Conservation (phyloP, 2,329 filamentous ascomycete genomes). For the Delphinella strobiligena region DNA sequence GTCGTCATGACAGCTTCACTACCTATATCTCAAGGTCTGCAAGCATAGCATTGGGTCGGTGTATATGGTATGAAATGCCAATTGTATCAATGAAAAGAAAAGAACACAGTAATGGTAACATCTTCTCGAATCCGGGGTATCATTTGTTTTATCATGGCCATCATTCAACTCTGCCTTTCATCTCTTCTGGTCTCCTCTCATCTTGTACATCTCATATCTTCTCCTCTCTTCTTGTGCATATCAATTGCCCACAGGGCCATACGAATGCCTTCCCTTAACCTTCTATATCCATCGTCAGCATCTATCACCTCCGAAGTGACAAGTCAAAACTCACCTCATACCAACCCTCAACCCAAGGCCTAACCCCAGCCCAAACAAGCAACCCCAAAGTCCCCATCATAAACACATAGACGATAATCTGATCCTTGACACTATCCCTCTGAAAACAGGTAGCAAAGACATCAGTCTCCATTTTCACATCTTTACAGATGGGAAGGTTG, state of each 20-base stretch:
- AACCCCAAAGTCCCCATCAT: conserved; percentile 51
- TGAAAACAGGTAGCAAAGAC: conserved; percentile 57
- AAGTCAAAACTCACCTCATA: conserved; percentile 32
- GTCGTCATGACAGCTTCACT: no score
- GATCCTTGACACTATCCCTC: conserved; percentile 54
- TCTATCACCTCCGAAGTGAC: conserved; percentile 7
- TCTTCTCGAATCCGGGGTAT: no score
- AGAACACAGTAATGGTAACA: no score
- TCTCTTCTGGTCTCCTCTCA: no score
- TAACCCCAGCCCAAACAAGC: conserved; percentile 46
- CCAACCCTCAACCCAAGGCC: conserved; percentile 48
- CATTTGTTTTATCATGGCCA: no score
- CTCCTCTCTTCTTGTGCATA: neutral
- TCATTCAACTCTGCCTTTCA: no score
- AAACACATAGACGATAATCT: conserved; percentile 54
- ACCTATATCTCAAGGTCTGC: no score
- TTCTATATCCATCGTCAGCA: conserved; percentile 21
- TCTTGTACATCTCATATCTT: no score
- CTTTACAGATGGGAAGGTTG: conserved; percentile 49
- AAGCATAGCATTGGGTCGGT: no score
- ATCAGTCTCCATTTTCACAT: conserved; percentile 48
- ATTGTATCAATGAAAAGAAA: no score
- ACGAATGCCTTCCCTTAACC: conserved; percentile 36
- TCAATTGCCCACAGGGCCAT: conserved; percentile 32
- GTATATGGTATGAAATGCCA: no score